These are phyloP conservation scores for Kalaharituber pfeilii DNA, from an alignment of 2,329 filamentous ascomycete genomes.

Conservation along the genomic window DNA sequence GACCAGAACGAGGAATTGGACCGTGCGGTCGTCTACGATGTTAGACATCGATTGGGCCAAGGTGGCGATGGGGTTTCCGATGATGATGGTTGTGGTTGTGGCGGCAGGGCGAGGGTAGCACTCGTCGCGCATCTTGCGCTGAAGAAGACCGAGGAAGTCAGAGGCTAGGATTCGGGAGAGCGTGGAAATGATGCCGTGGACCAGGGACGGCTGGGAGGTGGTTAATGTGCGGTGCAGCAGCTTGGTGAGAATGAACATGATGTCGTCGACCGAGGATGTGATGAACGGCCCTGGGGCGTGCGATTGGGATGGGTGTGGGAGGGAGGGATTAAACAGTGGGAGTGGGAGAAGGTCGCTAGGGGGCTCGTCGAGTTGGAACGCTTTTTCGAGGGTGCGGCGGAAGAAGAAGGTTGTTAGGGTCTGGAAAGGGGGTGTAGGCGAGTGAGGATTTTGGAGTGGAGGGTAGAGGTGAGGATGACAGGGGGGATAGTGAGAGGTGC, in stretches of 20 bases:
- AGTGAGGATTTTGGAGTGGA: constrained; percentile 59
- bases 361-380: constrained; percentile 86
- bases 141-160: constrained; percentile 93
- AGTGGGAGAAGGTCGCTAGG: constrained; percentile 57
- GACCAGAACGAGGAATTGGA: constrained; percentile 79
- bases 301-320: constrained; percentile 48
- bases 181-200: constrained; percentile 60
- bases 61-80: constrained; percentile 9
- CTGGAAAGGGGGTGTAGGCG: constrained; percentile 69
- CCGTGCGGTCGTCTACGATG: constrained; percentile 55
- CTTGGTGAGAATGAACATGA: constrained; percentile 97
- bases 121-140: constrained; percentile 94
- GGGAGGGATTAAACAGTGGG: constrained; percentile 36
- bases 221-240: constrained; percentile 73
- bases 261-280: constrained; percentile 87
- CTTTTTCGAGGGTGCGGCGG: constrained; percentile 86
- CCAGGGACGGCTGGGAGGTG: constrained; percentile 64
- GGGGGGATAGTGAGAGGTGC: constrained; percentile 46
- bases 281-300: constrained; percentile 71
- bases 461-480: constrained; percentile 59
- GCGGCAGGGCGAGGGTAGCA: constrained; percentile 62
- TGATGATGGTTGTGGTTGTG: background rate
- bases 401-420: constrained; percentile 93
- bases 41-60: constrained; percentile 37
- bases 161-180: constrained; percentile 63